Conservation (phyloP, 2,329 filamentous ascomycete genomes). For the Chrysosphaeria jannelii region DNA sequence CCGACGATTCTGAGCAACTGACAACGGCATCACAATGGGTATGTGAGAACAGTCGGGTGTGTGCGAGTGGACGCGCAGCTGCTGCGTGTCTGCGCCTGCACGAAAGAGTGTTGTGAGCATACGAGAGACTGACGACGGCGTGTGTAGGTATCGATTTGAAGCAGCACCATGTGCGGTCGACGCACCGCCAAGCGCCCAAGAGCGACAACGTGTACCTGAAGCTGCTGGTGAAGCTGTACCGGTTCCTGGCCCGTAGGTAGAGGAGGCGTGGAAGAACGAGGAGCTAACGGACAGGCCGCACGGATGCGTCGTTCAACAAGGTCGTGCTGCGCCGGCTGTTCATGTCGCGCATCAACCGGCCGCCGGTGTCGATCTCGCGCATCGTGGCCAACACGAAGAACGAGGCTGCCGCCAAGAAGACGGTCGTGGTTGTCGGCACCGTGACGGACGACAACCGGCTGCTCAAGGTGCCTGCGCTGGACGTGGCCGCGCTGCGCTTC, state of each 20-base stretch:
- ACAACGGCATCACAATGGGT: conserved; percentile 31
- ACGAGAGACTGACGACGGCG: conserved; percentile 24
- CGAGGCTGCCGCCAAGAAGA: conserved; percentile 40
- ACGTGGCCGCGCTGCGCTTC: conserved; percentile 82
- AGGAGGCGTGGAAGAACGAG: too few relatives aligned
- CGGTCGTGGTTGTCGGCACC: conserved; percentile 76
- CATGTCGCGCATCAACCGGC: conserved; percentile 96
- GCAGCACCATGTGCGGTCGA: conserved; percentile 35
- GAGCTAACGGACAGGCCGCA: conserved; percentile 34
- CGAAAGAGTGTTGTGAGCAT: conserved; percentile 36
- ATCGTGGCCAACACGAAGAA: conserved; percentile 43
- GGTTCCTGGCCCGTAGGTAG: conserved; percentile 85
- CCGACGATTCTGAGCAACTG: too few relatives aligned
- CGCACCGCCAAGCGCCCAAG: conserved; percentile 85
- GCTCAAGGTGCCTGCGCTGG: conserved; percentile 69
- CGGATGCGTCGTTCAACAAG: conserved; percentile 96
- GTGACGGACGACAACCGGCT: conserved; percentile 96
- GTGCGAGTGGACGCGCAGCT: conserved; percentile 5
- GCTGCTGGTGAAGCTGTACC: conserved; percentile 93
- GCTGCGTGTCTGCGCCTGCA: too few relatives aligned
- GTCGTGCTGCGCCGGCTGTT: conserved; percentile 89
- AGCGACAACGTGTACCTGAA: conserved; percentile 95
- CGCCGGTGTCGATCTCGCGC: conserved; percentile 79
- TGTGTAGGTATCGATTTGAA: conserved; percentile 40
- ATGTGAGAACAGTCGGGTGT: conserved; percentile 14